phyloP scores from a whole-genome alignment of 1,139 yeast genomes.

The Magnusiomyces paraingens region DNA sequence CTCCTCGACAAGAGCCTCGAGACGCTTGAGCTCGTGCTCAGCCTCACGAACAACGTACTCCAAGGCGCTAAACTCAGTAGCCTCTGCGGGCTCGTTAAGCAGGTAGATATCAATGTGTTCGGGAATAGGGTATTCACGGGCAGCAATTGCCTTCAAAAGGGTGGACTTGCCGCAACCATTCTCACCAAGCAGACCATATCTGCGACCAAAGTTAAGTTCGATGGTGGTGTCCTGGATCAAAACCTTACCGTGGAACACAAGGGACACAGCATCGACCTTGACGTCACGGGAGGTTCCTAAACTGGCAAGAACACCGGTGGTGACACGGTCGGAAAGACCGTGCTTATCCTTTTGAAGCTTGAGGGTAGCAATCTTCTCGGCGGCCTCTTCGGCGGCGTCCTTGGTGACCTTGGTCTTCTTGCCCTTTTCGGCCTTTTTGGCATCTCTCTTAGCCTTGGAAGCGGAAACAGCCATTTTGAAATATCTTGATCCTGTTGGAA shows the following conservation, averaged over 20 bases:
- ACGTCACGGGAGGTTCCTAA: slow-evolving; percentile 88
- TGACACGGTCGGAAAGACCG: slow-evolving; percentile 94
- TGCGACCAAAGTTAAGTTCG: slow-evolving; percentile 94
- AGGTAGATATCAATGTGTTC: slow-evolving; percentile 84
- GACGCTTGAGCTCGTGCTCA: slow-evolving; percentile 79
- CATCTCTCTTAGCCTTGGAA: slow-evolving; percentile 88
- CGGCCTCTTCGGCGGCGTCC: slow-evolving; percentile 49
- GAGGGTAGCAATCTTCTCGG: slow-evolving; percentile 74
- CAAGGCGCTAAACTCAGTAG: slow-evolving; percentile 84
- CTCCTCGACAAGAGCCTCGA: slow-evolving; percentile 89
- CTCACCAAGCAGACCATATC: slow-evolving; percentile 87
- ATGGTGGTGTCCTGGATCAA: slow-evolving; percentile 83
- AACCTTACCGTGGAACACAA: slow-evolving; percentile 96
- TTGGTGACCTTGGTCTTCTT: slow-evolving; percentile 45
- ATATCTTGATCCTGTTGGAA: slow-evolving; percentile 2
- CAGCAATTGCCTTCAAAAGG: slow-evolving; percentile 83
- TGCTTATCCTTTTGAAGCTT: slow-evolving; percentile 90
- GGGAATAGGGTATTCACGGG: slow-evolving; percentile 94
- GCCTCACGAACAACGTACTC: slow-evolving; percentile 98
- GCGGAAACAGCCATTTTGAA: slow-evolving; percentile 47
- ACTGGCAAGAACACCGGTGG: slow-evolving; percentile 93
- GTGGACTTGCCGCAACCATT: slow-evolving; percentile 99
- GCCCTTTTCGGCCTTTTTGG: slow-evolving; percentile 62
- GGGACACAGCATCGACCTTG: slow-evolving; percentile 81
- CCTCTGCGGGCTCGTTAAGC: slow-evolving; percentile 95